Conservation (phyloP, 78 protist species). For the Dictyostelium purpureum region DNA sequence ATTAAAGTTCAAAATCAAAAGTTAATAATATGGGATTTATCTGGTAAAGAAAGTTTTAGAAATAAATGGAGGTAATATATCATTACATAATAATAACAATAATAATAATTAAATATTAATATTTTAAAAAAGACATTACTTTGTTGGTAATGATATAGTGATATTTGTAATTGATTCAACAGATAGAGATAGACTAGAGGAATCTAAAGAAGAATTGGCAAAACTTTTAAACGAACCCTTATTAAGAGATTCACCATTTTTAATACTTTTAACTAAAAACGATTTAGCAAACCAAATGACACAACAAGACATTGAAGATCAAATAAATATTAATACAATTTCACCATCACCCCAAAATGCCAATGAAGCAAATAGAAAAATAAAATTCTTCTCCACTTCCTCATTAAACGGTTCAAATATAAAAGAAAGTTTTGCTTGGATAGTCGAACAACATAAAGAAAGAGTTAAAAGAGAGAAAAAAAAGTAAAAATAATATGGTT, state of each 20-base stretch:
- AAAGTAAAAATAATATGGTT: too few relatives aligned
- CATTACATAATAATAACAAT: not conserved
- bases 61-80: not conserved
- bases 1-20: too few relatives aligned
- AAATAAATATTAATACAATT: conserved; percentile 53
- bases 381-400: conserved; percentile 50
- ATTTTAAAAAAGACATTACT: conserved; percentile 60
- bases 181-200: conserved; percentile 83
- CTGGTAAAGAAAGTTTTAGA: not conserved
- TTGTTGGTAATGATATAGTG: conserved; percentile 61
- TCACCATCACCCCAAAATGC: conserved; percentile 1
- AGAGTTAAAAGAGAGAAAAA: not conserved
- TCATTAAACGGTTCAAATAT: conserved; percentile 76
- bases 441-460: not conserved
- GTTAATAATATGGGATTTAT: not conserved
- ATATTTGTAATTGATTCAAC: conserved; percentile 74
- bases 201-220: conserved; percentile 70
- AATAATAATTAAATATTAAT: too few relatives aligned
- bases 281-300: conserved; percentile 77
- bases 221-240: conserved; percentile 71
- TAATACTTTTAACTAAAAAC: conserved; percentile 78
- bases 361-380: conserved; percentile 50
- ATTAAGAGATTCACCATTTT: conserved; percentile 58
- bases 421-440: conserved; percentile 74
- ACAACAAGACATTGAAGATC: conserved; percentile 65